Conservation (phyloP, 768 basidiomycete species). For the Leucogyrophana mollusca region DNA sequence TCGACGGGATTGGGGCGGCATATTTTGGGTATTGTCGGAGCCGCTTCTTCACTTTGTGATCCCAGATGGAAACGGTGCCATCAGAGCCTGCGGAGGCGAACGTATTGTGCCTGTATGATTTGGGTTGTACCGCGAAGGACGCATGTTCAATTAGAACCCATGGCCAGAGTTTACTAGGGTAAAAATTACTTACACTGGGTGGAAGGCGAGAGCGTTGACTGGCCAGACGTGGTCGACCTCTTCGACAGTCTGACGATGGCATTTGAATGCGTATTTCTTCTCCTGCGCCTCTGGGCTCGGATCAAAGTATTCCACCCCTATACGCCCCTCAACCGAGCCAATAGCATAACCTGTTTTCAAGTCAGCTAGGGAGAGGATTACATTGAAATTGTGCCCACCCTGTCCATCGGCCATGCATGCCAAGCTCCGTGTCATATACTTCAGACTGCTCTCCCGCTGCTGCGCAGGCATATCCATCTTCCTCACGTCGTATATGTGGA, state of each 20-base stretch:
- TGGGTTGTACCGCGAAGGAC: not conserved
- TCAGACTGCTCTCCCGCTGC: slow-evolving; percentile 87
- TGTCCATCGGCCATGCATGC: slow-evolving; percentile 93
- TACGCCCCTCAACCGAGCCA: slow-evolving; percentile 92
- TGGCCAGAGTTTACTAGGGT: no score
- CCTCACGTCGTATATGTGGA: slow-evolving; percentile 86
- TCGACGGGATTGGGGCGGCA: slow-evolving; percentile 66
- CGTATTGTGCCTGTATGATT: slow-evolving; percentile 71
- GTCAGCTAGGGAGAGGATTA: not conserved
- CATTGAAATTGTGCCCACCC: slow-evolving; percentile 47
- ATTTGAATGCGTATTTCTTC: slow-evolving; percentile 88
- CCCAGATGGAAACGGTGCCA: slow-evolving; percentile 94
- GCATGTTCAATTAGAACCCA: not conserved
- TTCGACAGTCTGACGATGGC: slow-evolving; percentile 86
- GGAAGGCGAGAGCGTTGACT: slow-evolving; percentile 93
- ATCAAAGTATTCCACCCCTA: slow-evolving; percentile 97
- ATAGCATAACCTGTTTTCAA: slow-evolving; percentile 76
- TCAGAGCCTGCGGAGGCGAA: slow-evolving; percentile 97
- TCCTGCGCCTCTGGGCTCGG: slow-evolving; percentile 74
- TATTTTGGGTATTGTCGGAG: slow-evolving; percentile 88
- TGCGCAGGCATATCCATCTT: slow-evolving; percentile 76
- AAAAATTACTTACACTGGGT: slow-evolving; percentile 81
- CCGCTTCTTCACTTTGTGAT: slow-evolving; percentile 94
- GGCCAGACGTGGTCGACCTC: slow-evolving; percentile 97
- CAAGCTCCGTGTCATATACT: slow-evolving; percentile 90